Percentiles rank a stretch among this genome's conserved stretches.
Conservation (phyloP, 108 stramenopile species). For the Ochromonas danica region DNA sequence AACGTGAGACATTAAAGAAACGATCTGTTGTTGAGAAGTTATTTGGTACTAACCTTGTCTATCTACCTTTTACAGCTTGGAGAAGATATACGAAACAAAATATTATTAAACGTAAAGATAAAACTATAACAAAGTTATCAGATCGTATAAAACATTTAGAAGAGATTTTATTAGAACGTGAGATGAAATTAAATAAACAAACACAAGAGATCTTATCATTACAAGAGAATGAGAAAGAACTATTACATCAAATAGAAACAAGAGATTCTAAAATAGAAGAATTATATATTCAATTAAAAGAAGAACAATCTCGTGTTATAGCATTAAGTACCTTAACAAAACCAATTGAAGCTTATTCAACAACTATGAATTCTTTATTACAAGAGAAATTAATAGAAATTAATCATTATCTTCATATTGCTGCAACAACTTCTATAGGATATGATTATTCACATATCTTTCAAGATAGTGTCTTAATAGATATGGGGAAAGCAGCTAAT, state of each 20-base stretch:
- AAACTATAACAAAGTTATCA: neutral
- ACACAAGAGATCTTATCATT: neutral
- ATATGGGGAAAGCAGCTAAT: neutral
- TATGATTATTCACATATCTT: neutral
- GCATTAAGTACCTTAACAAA: neutral
- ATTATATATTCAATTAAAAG: neutral
- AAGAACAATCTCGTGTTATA: neutral
- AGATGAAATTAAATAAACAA: too few species aligned
- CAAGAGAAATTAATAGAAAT: neutral
- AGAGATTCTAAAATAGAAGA: neutral
- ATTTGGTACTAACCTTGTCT: neutral
- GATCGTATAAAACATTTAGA: neutral
- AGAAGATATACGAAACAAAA: conserved; percentile 1
- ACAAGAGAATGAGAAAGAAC: neutral
- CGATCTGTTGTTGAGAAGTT: neutral
- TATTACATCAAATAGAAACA: neutral
- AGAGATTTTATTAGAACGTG: too few species aligned
- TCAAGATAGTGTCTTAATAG: neutral
- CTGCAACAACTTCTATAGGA: neutral
- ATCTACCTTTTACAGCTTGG: neutral
- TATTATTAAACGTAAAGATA: neutral
- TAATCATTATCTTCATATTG: neutral
- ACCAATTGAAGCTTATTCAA: neutral
- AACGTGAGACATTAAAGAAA: neutral
- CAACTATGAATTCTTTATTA: neutral